Conservation (phyloP, 1,284 basidiomycete genomes). For the Sporisorium scitamineum region DNA sequence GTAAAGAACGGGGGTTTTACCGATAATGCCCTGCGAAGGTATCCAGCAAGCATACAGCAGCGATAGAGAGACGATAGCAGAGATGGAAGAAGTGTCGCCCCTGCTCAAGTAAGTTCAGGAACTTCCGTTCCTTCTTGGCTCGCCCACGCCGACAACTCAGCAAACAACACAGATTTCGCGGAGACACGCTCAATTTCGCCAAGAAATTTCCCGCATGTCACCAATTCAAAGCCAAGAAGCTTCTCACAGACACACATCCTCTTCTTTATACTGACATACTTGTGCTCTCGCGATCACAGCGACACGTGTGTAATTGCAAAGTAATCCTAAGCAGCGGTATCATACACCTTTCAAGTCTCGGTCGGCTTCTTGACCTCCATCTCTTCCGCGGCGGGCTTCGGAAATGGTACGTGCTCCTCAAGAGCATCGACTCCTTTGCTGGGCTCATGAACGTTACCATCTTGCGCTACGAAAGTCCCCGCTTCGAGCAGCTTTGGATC, state of each 20-base stretch:
- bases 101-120: neutral
- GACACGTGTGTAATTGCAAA: neutral
- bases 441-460: conserved; percentile 9
- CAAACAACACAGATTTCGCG: conserved; percentile 9
- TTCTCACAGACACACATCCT: neutral
- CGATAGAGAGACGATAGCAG: neutral
- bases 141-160: conserved; percentile 15
- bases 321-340: neutral
- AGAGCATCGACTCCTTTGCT: neutral
- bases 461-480: conserved; percentile 22
- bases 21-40: neutral
- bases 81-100: neutral
- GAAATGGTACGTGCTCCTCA: conserved; percentile 26
- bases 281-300: neutral
- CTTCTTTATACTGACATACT: neutral
- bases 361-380: conserved; percentile 31
- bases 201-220: conserved; percentile 9
- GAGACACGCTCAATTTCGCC: conserved; percentile 11
- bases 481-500: conserved; percentile 25
- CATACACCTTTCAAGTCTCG: conserved; percentile 6
- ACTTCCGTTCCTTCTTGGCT: neutral
- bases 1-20: neutral
- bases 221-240: neutral
- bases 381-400: conserved; percentile 14
- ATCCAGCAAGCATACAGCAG: conserved; percentile 11